Base-by-base conservation (phyloP, 2,329 filamentous ascomycete species). In the Exophiala calicioides region DNA sequence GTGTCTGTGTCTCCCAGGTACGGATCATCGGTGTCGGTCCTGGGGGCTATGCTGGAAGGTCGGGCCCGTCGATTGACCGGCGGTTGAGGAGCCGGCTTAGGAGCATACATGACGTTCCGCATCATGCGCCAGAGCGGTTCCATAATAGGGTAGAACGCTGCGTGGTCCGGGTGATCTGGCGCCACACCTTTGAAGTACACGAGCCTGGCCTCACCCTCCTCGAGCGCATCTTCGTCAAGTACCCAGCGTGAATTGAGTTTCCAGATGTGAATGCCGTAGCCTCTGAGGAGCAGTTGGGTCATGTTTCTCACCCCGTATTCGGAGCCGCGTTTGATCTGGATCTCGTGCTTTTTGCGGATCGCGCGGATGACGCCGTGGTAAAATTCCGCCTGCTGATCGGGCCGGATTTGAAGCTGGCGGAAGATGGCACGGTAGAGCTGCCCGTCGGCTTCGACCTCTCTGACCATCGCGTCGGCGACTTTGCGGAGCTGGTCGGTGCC, bases 101-200 rank as follows among this genome's bases (percentile, higher is more conserved):
- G 13, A 18, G 35, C 38, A 42, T 52, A 56, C n/a, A 56, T 44
- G 9, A 46, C 18, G 36, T 48, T 56, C 5, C 53, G 47, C 55
- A 56, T 58, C 18, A 42, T 36, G 26, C 31, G 13, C 55, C 53
- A 58, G 13, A 58, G 44, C 9, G 32, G 9, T 19, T 43, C 23
- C 16, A 52, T 30, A 39, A 56, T 52, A 2, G 27, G 35, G 26
- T 34, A 48, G 32, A 56, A 54, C 24, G 19, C 20, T 31, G 20
- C 53, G 20, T 52, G 47, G 45, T 42, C 45, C 8, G 9, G 21
- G 19, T 44, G 36, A 18, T 55, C 49, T 21, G 30, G 19, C 13
- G 9, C 19, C 5, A 44, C 27, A 20, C 33, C 44, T 36, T 32
- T 52, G 13, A 31, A 18, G 35, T 56, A 53, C n/a, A 35, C 18